A percentile compares a stretch with the other conserved stretches of the same genome.
phyloP scores from a whole-genome alignment of 2,329 filamentous ascomycete species.

The Aspergillus terreus region DNA sequence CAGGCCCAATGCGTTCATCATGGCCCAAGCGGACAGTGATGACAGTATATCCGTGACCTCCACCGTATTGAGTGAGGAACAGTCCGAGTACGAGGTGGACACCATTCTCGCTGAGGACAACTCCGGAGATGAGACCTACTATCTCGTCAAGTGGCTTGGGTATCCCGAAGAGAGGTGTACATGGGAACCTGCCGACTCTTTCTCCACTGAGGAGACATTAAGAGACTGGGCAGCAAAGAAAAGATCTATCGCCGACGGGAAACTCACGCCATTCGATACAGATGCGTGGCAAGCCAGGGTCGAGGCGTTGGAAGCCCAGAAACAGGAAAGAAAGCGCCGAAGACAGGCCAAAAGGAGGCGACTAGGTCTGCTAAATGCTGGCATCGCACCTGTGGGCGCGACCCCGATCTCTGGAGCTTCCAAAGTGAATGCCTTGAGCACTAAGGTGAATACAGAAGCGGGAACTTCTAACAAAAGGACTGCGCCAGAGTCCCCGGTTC shows the following conservation, averaged over 20 bases:
- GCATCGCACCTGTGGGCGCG: neutral
- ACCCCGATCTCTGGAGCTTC: too few relatives aligned
- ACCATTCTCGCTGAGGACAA: slow-evolving; percentile 49
- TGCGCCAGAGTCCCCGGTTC: too few relatives aligned
- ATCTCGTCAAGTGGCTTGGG: slow-evolving; percentile 62
- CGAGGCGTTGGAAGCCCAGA: slow-evolving; percentile 2
- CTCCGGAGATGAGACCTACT: slow-evolving; percentile 38
- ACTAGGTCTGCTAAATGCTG: slow-evolving; percentile 11
- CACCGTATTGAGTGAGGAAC: slow-evolving; percentile 41
- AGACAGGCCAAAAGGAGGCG: slow-evolving; percentile 26
- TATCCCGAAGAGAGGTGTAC: slow-evolving; percentile 57
- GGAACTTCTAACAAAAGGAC: too few relatives aligned
- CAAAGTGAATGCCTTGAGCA: too few relatives aligned
- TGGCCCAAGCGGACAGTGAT: slow-evolving; percentile 18
- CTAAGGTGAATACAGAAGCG: too few relatives aligned
- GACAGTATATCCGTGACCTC: slow-evolving; percentile 58
- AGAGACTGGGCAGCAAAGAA: slow-evolving; percentile 39
- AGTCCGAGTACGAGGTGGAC: slow-evolving; percentile 54
- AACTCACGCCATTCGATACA: slow-evolving; percentile 28
- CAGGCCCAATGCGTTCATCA: neutral
- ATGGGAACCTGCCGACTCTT: slow-evolving; percentile 49
- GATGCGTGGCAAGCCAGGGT: slow-evolving; percentile 16
- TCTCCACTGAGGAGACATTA: slow-evolving; percentile 37
- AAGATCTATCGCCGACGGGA: slow-evolving; percentile 26
- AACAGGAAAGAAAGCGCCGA: slow-evolving; percentile 18